Evolutionary conservation across 2,329 filamentous ascomycete species (phyloP).

Genomic region (Aspergillus sp.): DNA sequence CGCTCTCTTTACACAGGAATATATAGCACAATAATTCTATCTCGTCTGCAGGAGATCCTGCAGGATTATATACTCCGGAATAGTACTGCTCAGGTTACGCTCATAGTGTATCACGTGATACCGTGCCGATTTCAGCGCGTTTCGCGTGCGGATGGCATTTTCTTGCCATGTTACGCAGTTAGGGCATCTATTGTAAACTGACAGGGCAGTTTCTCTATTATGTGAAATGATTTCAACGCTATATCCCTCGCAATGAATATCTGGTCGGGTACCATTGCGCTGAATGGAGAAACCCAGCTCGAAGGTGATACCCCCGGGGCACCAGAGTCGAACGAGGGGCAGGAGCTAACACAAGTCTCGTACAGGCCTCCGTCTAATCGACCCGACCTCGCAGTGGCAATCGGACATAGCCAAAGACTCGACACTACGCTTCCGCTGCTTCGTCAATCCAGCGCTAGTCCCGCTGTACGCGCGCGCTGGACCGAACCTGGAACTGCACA

Average conservation of each 20-base stretch:
- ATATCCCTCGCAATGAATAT: slow-evolving; percentile 25
- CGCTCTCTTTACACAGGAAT: too few relatives aligned
- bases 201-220: not conserved
- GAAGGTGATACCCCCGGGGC: slow-evolving; percentile 20
- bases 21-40: too few relatives aligned
- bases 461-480: slow-evolving; percentile 34
- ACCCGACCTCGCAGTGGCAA: slow-evolving; percentile 25
- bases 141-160: too few relatives aligned
- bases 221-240: not conserved
- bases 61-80: not conserved
- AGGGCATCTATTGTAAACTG: not conserved
- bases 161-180: not conserved
- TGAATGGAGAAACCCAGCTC: slow-evolving; percentile 19
- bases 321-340: not conserved
- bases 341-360: not conserved
- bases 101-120: slow-evolving; percentile 6
- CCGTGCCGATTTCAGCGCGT: slow-evolving; percentile 4
- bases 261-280: slow-evolving; percentile 29
- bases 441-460: slow-evolving; percentile 34
- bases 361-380: slow-evolving; percentile 27
- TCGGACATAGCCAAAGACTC: slow-evolving; percentile 26
- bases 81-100: too few relatives aligned
- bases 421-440: slow-evolving; percentile 25
- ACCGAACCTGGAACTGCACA: slow-evolving; percentile 34
- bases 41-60: too few relatives aligned